A percentile compares a stretch with the other conserved stretches of the same genome.
Evolutionary conservation across 140 eudicot genomes (phyloP).

Genomic region (Anethum foeniculum): DNA sequence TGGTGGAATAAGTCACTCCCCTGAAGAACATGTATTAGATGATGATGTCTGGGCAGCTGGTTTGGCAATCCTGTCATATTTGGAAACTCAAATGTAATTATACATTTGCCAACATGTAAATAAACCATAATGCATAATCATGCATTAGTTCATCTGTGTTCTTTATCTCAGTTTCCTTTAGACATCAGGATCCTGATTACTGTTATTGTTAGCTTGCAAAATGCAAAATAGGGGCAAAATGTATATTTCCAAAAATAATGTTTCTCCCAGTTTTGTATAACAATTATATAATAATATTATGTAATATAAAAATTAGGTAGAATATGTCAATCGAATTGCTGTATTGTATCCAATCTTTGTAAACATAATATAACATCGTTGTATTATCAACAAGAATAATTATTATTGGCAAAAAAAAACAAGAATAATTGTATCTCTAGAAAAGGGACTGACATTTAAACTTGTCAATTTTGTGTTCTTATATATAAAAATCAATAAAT

Average conservation of each 20-base stretch:
- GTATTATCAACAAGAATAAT: neutral
- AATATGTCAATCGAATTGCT: neutral
- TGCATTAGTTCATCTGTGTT: neutral
- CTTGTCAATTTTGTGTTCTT: neutral
- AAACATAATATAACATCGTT: neutral
- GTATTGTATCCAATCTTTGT: too few relatives aligned
- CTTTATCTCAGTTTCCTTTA: neutral
- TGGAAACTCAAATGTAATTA: constrained; percentile 54
- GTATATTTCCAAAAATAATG: neutral
- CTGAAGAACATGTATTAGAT: constrained; percentile 78
- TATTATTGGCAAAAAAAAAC: too few relatives aligned
- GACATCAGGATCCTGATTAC: constrained; percentile 2
- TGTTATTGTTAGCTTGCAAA: neutral
- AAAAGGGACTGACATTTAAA: neutral
- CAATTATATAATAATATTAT: neutral
- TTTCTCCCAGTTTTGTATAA: constrained; percentile 2
- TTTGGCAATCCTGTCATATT: constrained; percentile 57
- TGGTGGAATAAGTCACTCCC: constrained; percentile 95
- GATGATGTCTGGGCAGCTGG: constrained; percentile 95
- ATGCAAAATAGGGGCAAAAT: neutral
- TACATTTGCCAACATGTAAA: constrained; percentile 13
- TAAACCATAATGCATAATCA: constrained; percentile 3
- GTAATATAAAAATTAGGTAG: neutral
- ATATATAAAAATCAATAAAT: too few relatives aligned
- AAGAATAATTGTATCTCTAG: neutral